Base-by-base conservation (phyloP, 176 grass and related monocot species). In the Tillandsia leiboldiana region DNA sequence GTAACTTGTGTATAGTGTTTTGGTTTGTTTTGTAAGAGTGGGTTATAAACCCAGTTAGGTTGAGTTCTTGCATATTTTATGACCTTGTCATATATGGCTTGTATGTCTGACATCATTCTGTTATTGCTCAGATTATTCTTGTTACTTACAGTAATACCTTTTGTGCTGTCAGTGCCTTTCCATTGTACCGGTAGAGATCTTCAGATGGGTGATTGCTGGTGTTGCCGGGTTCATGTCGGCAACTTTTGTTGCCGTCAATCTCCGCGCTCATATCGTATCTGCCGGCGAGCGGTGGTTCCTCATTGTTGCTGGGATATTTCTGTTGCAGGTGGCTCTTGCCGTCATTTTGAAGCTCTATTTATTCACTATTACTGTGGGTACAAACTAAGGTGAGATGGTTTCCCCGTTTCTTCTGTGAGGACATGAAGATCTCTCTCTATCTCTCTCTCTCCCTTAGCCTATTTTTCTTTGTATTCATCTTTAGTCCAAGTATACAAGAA, bases 321-420 rank as follows among this genome's bases (percentile, higher is more conserved):
- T 99, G 70, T 77, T 99, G 74, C 95, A 99, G 70, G 53, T 99
- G 72, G 95, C 82, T 50, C 78, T 99, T 15, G 90, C 95, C 11
- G 77, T 94, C 63, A 70, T 99, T 54, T 79, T 99, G 82, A 99
- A 99, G 80, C 82, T 99, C 66, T 99, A 94, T 87, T 87, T 99
- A 68, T 99, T 99, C 69, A 94, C 95, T 3, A 85, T 99, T 73
- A 99, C 84, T 64, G 95, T 99, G 78, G 68, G 77, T 71, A 67
- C 53, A 51, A 51, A 42, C 14, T 82, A 75, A 63, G 11, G 24
- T 23, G 28, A 59, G 15, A 58, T 42, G 15, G 33, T 42, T 42
- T 42, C 33, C 33, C 33, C 4, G 33, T 42, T 42, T 42, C 33
- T 42, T 42, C 1, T 42, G 33, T 42, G 33, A 42, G 33, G 33